phyloP scores from a whole-genome alignment of 768 basidiomycete genomes.

The Hygrocybe punicea region DNA sequence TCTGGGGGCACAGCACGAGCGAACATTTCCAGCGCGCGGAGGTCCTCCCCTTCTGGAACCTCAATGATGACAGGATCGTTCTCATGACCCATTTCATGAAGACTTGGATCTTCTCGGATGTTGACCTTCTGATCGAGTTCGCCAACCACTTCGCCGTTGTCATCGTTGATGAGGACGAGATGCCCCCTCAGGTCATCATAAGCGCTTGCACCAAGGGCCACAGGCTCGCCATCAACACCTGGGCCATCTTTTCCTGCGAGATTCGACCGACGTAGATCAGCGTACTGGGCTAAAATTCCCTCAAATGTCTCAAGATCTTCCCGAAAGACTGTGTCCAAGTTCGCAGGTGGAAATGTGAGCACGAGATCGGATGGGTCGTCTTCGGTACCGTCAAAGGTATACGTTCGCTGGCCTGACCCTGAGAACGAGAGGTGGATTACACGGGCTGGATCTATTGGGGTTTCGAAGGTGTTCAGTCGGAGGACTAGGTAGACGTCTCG shows the following conservation, averaged over 20 bases:
- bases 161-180: slow-evolving; percentile 69
- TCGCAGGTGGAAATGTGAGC: slow-evolving; percentile 33
- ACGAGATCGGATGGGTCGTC: slow-evolving; percentile 37
- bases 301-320: slow-evolving; percentile 67
- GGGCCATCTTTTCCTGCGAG: too few relatives aligned
- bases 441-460: slow-evolving; percentile 56
- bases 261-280: slow-evolving; percentile 36
- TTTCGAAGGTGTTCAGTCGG: slow-evolving; percentile 52
- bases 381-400: slow-evolving; percentile 43
- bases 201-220: slow-evolving; percentile 12
- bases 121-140: slow-evolving; percentile 57
- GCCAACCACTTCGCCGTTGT: slow-evolving; percentile 67
- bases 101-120: slow-evolving; percentile 56
- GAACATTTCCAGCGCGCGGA: slow-evolving; percentile 49
- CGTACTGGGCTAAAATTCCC: slow-evolving; percentile 64
- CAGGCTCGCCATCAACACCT: not conserved
- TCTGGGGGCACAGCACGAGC: slow-evolving; percentile 62
- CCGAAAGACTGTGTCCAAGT: slow-evolving; percentile 31
- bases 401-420: slow-evolving; percentile 37
- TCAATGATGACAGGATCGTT: slow-evolving; percentile 71
- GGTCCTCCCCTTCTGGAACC: slow-evolving; percentile 50
- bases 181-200: slow-evolving; percentile 47
- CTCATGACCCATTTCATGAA: slow-evolving; percentile 49
- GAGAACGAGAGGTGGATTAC: slow-evolving; percentile 41
- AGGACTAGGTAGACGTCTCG: slow-evolving; percentile 67